phyloP scores from a whole-genome alignment of 768 basidiomycete species.

The Tephrocybe rancida region DNA sequence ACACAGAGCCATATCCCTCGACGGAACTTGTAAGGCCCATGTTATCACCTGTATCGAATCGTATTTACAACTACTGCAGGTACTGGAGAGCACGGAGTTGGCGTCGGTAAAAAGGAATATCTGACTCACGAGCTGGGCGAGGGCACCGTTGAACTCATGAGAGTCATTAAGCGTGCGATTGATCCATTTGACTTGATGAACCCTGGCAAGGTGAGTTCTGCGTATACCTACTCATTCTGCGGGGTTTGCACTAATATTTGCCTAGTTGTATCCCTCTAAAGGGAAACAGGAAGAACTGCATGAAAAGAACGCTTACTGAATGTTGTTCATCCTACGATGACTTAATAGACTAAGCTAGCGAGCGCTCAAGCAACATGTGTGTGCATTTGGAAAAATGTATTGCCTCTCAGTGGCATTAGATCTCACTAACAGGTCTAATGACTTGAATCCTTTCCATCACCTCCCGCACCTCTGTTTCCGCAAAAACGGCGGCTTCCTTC shows the following conservation, averaged over 20 bases:
- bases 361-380: background rate
- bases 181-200: constrained; percentile 86
- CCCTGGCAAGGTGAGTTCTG: constrained; percentile 66
- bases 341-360: too few species aligned
- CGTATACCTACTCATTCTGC: background rate
- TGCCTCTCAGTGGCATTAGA: constrained; percentile 5
- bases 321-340: too few species aligned
- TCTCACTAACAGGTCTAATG: constrained; percentile 45
- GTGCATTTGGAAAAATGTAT: background rate
- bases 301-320: background rate
- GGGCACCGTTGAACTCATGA: constrained; percentile 85
- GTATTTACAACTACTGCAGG: constrained; percentile 42
- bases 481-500: constrained; percentile 70
- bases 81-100: constrained; percentile 88
- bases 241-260: background rate
- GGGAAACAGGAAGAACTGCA: background rate
- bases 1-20: constrained; percentile 68
- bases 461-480: constrained; percentile 75
- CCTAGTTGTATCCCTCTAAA: constrained; percentile 35
- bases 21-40: constrained; percentile 68
- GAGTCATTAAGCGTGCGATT: constrained; percentile 75
- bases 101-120: constrained; percentile 85
- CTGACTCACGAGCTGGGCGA: constrained; percentile 81
- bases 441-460: constrained; percentile 69
- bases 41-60: background rate